A percentile compares a stretch with the other conserved stretches of the same genome.
phyloP scores from a whole-genome alignment of 1,284 basidiomycete species.

The Ceratobasidium sp. region DNA sequence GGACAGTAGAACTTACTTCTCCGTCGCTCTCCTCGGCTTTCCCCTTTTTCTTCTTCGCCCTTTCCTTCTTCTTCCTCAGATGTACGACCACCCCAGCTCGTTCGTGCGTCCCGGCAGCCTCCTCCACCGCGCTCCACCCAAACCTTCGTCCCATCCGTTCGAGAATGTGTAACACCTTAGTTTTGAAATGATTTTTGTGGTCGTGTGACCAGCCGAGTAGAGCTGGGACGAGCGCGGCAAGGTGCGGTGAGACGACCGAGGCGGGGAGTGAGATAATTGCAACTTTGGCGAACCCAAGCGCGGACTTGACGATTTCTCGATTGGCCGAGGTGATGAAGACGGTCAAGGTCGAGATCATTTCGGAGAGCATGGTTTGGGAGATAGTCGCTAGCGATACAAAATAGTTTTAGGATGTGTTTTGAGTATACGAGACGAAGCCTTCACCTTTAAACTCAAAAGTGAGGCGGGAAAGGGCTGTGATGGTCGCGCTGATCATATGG shows the following conservation, averaged over 20 bases:
- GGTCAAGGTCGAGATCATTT: constrained; percentile 88
- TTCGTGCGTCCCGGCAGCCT: constrained; percentile 67
- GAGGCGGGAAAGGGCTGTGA: constrained; percentile 93
- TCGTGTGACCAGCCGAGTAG: constrained; percentile 95
- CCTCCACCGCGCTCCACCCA: constrained; percentile 84
- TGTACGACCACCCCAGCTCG: constrained; percentile 77
- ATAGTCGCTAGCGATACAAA: constrained; percentile 73
- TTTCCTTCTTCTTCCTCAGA: constrained; percentile 77
- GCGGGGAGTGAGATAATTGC: constrained; percentile 86
- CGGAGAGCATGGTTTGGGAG: constrained; percentile 81
- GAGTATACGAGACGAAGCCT: constrained; percentile 34
- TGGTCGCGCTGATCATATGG: constrained; percentile 98
- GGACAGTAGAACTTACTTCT: constrained; percentile 58
- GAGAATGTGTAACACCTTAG: constrained; percentile 96
- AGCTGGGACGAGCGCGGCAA: constrained; percentile 85
- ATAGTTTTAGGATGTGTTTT: too few species aligned
- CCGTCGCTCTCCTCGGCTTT: constrained; percentile 70
- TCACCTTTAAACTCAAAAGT: constrained; percentile 96
- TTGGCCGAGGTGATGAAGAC: constrained; percentile 95
- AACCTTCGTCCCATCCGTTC: constrained; percentile 96
- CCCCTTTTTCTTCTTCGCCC: constrained; percentile 78
- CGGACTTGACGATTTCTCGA: constrained; percentile 97
- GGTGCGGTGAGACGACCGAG: constrained; percentile 80
- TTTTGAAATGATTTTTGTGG: constrained; percentile 99
- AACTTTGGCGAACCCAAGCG: constrained; percentile 96